Conservation (phyloP, 2,329 filamentous ascomycete species). For the Calonectria hongkongensis region DNA sequence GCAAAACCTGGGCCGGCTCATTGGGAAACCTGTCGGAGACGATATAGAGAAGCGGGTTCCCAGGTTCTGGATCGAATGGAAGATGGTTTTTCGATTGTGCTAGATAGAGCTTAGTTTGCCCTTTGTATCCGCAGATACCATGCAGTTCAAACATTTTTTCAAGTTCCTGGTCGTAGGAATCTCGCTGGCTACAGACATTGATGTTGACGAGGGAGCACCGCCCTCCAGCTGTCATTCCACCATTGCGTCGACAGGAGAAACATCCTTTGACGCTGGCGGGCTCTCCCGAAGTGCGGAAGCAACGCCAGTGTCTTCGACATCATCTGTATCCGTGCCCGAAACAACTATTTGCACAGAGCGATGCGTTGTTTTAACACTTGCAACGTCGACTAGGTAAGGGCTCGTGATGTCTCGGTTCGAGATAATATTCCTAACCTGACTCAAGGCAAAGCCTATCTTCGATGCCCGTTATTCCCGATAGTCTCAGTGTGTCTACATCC, state of each 20-base stretch:
- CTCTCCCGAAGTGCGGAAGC: conserved; percentile 43
- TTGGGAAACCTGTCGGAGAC: neutral
- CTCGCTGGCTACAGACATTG: conserved; percentile 10
- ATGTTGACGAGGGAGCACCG: too few relatives aligned
- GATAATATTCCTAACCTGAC: neutral
- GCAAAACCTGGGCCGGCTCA: neutral
- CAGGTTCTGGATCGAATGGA: neutral
- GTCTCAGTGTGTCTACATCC: conserved; percentile 42
- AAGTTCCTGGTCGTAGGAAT: conserved; percentile 41
- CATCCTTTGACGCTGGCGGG: conserved; percentile 45
- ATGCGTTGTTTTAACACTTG: conserved; percentile 48
- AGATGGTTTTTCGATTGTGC: neutral
- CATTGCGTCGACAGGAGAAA: conserved; percentile 32
- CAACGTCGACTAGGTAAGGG: conserved; percentile 48
- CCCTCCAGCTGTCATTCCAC: conserved; percentile 22
- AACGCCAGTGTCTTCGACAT: conserved; percentile 3
- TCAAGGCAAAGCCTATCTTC: conserved; percentile 42
- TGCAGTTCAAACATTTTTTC: conserved; percentile 44
- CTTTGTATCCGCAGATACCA: conserved; percentile 40
- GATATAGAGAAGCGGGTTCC: conserved; percentile 31
- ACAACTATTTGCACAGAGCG: conserved; percentile 49
- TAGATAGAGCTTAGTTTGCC: conserved; percentile 20
- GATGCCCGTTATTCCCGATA: conserved; percentile 26
- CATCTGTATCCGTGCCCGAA: conserved; percentile 23
- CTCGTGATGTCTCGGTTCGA: neutral